Percentiles rank a stretch among this genome's conserved stretches.
Conservation (phyloP, 768 basidiomycete genomes). For the Pulveroboletus sp. region DNA sequence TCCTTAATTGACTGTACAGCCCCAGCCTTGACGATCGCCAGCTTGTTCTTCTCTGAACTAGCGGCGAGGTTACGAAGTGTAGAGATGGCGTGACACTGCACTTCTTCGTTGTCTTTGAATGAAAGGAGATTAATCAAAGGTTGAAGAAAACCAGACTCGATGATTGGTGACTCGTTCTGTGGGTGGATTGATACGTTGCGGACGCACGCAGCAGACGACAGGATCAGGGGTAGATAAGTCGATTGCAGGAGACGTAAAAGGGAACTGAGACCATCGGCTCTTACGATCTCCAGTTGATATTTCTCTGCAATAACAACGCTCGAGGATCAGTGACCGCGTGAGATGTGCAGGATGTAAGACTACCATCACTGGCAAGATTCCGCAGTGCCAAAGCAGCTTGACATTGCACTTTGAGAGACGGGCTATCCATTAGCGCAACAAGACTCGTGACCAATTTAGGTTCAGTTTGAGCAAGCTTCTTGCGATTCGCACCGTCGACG, state of each 20-base stretch:
- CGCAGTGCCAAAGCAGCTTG: slow-evolving; percentile 94
- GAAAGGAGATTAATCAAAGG: slow-evolving; percentile 94
- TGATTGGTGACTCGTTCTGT: slow-evolving; percentile 97
- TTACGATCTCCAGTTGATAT: slow-evolving; percentile 98
- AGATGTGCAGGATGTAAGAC: slow-evolving; percentile 14
- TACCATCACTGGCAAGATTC: slow-evolving; percentile 96
- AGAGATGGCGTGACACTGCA: slow-evolving; percentile 98
- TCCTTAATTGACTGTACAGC: slow-evolving; percentile 97
- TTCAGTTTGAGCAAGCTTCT: slow-evolving; percentile 90
- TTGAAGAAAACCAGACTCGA: slow-evolving; percentile 95
- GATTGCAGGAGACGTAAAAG: slow-evolving; percentile 93
- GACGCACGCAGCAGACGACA: slow-evolving; percentile 97
- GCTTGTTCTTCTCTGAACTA: slow-evolving; percentile 96
- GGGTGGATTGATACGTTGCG: slow-evolving; percentile 99
- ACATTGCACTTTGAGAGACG: slow-evolving; percentile 97
- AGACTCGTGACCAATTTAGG: slow-evolving; percentile 92
- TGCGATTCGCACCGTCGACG: slow-evolving; percentile 91
- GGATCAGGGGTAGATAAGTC: slow-evolving; percentile 93
- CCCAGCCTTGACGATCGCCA: slow-evolving; percentile 95
- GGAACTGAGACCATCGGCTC: slow-evolving; percentile 86
- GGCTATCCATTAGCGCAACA: slow-evolving; percentile 93
- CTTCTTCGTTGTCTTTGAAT: slow-evolving; percentile 99
- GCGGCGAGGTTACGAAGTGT: slow-evolving; percentile 96
- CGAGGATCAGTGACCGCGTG: slow-evolving; percentile 1
- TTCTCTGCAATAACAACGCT: slow-evolving; percentile 58